phyloP scores from a whole-genome alignment of 2,329 filamentous ascomycete genomes.

The Cladophialophora exuberans region DNA sequence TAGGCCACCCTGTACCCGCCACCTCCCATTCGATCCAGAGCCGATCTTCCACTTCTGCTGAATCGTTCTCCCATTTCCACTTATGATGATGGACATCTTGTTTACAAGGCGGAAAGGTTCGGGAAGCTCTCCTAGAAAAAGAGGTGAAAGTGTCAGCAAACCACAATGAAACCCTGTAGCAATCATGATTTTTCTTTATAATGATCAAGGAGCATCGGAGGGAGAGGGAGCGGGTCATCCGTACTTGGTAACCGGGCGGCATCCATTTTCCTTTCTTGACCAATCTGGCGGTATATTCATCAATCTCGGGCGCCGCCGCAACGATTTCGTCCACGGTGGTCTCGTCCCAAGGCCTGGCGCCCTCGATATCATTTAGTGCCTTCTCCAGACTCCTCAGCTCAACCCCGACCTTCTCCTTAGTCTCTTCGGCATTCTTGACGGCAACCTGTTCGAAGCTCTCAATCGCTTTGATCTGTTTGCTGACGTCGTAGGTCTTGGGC shows the following conservation, averaged over 20 bases:
- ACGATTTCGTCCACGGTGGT: constrained; percentile 97
- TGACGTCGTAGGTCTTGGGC: constrained; percentile 89
- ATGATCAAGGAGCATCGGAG: neutral
- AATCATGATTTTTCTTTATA: no score
- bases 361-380: constrained; percentile 96
- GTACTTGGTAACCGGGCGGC: constrained; percentile 97
- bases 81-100: constrained; percentile 17
- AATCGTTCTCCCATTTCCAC: neutral
- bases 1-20: neutral
- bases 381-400: constrained; percentile 93
- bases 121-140: constrained; percentile 88
- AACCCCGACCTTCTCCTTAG: constrained; percentile 92
- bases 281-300: constrained; percentile 92
- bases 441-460: constrained; percentile 97
- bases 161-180: no score
- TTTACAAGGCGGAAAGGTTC: constrained; percentile 92
- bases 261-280: constrained; percentile 98
- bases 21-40: constrained; percentile 7
- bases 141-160: no score
- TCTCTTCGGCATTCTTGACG: constrained; percentile 93
- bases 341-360: constrained; percentile 91
- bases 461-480: constrained; percentile 94
- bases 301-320: constrained; percentile 91
- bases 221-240: constrained; percentile 39
- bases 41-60: neutral